Conservation (phyloP, 192 early-diverging fungal species). For the Jimgerdemannia lactiflua region DNA sequence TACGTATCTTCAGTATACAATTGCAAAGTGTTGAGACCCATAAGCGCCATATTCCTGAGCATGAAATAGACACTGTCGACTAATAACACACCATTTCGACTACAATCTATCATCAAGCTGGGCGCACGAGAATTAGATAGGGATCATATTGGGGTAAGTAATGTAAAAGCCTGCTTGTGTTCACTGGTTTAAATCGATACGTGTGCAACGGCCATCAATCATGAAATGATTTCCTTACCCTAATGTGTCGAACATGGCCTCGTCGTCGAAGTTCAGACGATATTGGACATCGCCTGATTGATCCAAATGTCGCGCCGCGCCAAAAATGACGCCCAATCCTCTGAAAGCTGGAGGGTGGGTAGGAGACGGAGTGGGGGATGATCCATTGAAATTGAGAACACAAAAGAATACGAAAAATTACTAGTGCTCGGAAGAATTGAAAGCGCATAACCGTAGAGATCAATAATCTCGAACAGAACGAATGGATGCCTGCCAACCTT, state of each 20-base stretch:
- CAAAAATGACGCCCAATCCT: constrained; percentile 32
- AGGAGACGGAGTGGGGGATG: neutral
- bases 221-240: constrained; percentile 39
- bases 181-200: neutral
- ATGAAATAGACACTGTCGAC: constrained; percentile 61
- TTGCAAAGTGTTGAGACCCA: constrained; percentile 87
- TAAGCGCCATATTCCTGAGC: constrained; percentile 74
- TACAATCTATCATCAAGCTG: constrained; percentile 83
- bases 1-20: constrained; percentile 92
- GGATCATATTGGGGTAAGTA: neutral
- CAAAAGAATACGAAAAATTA: neutral
- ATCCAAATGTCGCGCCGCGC: constrained; percentile 47
- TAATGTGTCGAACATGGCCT: constrained; percentile 67
- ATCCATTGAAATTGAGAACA: neutral
- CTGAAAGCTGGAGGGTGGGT: neutral
- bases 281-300: constrained; percentile 23
- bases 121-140: neutral
- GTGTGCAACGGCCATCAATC: constrained; percentile 3
- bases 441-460: constrained; percentile 46
- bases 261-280: constrained; percentile 50
- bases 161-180: neutral
- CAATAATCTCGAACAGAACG: neutral
- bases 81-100: constrained; percentile 72
- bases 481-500: constrained; percentile 42
- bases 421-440: constrained; percentile 60